Conservation (phyloP, 2,329 filamentous ascomycete genomes). For the Tolypocladium amazonense region DNA sequence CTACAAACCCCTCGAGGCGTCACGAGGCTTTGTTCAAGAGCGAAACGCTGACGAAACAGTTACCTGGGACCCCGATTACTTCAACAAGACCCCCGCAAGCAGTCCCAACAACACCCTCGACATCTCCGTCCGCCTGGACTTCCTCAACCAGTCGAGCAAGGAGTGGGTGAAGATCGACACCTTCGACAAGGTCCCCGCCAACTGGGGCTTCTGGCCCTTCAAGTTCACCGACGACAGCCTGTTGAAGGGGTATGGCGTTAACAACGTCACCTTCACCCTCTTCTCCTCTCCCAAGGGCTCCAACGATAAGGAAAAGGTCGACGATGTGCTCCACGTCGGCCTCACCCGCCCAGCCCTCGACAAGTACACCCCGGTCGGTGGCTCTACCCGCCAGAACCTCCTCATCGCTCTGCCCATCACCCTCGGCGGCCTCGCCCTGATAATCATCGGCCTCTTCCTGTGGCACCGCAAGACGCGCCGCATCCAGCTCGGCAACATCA, state of each 20-base stretch:
- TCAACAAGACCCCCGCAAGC: constrained; percentile 25
- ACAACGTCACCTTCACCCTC: constrained; percentile 40
- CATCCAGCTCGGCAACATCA: constrained; percentile 41
- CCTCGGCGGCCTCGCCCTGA: constrained; percentile 34
- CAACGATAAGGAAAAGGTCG: constrained; percentile 25
- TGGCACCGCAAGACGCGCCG: constrained; percentile 41
- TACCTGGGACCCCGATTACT: constrained; percentile 45
- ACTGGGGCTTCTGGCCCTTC: constrained; percentile 38
- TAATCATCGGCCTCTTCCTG: constrained; percentile 44
- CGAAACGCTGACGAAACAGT: constrained; percentile 22
- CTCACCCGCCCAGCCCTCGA: constrained; percentile 22
- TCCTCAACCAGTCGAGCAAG: constrained; percentile 25
- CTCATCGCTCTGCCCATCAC: constrained; percentile 42
- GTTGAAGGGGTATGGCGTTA: constrained; percentile 23
- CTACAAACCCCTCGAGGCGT: too few relatives aligned
- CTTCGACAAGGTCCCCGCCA: constrained; percentile 21
- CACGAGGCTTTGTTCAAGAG: not conserved
- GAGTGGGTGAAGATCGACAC: constrained; percentile 26
- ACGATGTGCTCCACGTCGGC: constrained; percentile 28
- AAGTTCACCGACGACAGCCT: constrained; percentile 25
- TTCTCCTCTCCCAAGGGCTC: constrained; percentile 24
- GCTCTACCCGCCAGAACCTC: constrained; percentile 28
- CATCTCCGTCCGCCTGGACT: constrained; percentile 28
- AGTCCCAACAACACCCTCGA: constrained; percentile 20
- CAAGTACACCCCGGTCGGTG: constrained; percentile 20